phyloP scores from a whole-genome alignment of 116 monocot species.

The Cymodocea nodosa region DNA sequence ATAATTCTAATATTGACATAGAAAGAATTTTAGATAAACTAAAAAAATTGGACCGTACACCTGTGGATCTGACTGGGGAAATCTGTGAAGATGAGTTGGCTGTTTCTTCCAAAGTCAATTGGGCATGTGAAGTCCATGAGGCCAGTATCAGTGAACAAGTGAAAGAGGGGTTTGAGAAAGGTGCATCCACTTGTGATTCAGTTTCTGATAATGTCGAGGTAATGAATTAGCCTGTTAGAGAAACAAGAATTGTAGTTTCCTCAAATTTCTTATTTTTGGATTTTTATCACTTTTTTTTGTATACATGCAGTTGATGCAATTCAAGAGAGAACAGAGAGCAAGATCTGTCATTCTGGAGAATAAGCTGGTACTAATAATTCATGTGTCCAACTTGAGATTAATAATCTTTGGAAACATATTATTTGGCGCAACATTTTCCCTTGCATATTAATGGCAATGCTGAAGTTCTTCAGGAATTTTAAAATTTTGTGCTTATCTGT shows the following conservation, averaged over 20 bases:
- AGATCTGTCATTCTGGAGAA: conserved; percentile 6
- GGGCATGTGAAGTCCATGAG: not conserved
- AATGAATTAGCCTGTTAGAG: not conserved
- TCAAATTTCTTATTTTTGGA: not conserved
- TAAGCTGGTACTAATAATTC: not conserved
- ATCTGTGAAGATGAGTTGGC: not conserved
- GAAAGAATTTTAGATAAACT: conserved; percentile 10
- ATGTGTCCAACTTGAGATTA: not conserved
- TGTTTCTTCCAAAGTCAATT: not conserved
- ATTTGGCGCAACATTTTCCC: not conserved
- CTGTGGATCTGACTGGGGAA: not conserved
- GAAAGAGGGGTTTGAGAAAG: not conserved
- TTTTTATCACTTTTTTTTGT: not conserved
- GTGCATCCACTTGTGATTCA: not conserved
- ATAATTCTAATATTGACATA: not conserved
- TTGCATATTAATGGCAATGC: not conserved
- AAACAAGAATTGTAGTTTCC: not conserved
- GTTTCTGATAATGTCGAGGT: not conserved
- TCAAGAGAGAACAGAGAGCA: conserved; percentile 1
- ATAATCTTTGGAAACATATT: not conserved
- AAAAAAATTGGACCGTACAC: conserved; percentile 1
- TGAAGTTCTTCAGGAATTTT: not conserved
- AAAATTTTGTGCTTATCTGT: not conserved
- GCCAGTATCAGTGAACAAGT: not conserved
- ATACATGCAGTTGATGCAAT: not conserved